Evolutionary conservation across 768 basidiomycete species (phyloP), one percentile per base, ranked within the genome.

Genomic region (Trametes gibbosa): DNA sequence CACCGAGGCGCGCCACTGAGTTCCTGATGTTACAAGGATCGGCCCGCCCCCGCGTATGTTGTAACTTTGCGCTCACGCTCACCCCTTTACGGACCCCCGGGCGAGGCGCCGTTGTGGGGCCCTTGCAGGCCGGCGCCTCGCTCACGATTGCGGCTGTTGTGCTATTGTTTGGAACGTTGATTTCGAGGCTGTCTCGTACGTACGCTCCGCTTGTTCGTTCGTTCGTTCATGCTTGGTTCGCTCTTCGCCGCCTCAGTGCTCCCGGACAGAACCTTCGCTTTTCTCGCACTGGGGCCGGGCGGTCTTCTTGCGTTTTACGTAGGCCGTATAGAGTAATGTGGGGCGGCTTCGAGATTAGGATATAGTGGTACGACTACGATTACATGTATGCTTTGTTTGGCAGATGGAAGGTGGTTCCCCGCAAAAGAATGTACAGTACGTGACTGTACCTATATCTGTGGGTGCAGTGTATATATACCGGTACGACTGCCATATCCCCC

Each of bases 1-100:
- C 56, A 50, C 56, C 61, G 53, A 43, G 50, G 63, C 58, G 37
- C 61, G 39, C 59, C 68, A 56, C 68, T 69, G 63, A 69, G 66
- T 35, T 58, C 51, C 17, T 62, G 52, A 63, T 57, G 55, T 47
- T 49, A 48, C 60, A 68, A 68, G 67, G 67, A 68, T 63, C 29
- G 56, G 47, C 23, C 50, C 61, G 40, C 62, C 61, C 39, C 50
- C 54, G 47, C 65, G 52, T 55, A 51, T 54, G 37, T 16, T 51
- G 50, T 47, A 37, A 41, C 47, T 25, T n/a, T n/a, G 27, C 41
- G 25, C 17, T 24, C 6, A 19, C 42, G 52, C n/a, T 25, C 29
- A n/a, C 29, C 12, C 12, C 27, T 43, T 49, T 13, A 32, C 54
- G 50, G n/a, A 47, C 25, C 23, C 16, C 19, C 34, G 51, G 37